Evolutionary conservation across 371 early-diverging fungal genomes (phyloP), one percentile per base, ranked within the genome.

Genomic region (Smittium mucronatum): DNA sequence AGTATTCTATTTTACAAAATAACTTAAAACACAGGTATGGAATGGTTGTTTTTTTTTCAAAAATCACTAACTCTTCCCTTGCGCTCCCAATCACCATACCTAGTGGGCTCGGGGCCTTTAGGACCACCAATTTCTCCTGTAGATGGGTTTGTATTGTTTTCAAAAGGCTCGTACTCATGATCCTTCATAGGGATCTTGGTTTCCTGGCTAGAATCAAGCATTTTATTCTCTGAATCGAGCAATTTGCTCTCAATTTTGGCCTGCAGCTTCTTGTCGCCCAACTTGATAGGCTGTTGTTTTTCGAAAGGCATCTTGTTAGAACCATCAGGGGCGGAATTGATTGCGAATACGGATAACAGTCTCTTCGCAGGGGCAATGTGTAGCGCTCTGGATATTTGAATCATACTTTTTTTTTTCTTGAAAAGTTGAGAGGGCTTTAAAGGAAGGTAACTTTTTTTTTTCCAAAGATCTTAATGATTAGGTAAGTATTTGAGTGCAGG

Each of bases 81-180:
- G 70, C 78, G 78, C 67, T 78, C 78, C 78, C 78, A 78, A 67
- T 78, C 78, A 29, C 78, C 78, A 63, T 74, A 78, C 0, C 78
- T 73, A 11, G n/a, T 63, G 2, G 72, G 78, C 58, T 77, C 78
- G 29, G 72, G 77, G 26, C 75, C 78, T 31, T 72, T 63, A 34
- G 72, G 72, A 0, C 78, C 75, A 36, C 70, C 71, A 25, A 70
- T 36, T 58, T 72, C 78, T 57, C 77, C 77, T 0, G 78, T 78
- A 2, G 11, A 28, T 30, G 72, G 72, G 33, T 72, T 72, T 2
- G 57, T 63, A 60, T 72, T 72, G 63, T 68, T 67, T 63, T 68
- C 69, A 47, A 72, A 72, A 17, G 72, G 72, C 58, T 67, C 67
- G 33, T 69, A 67, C 34, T 68, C 61, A 63, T 72, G 21, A 64